phyloP scores from a whole-genome alignment of 306 rosid species.

The cucumber (Cucumis sativus) region Cucumber_9930_V3 NC_026661.2:9106001-9106500 shows the following conservation, averaged over 20 bases:
- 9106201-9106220: slow-evolving; percentile 74
- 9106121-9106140: slow-evolving; percentile 83
- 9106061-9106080: slow-evolving; percentile 66
- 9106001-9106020: slow-evolving; percentile 57
- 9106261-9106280: slow-evolving; percentile 58
- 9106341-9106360: slow-evolving; percentile 13
- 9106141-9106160: slow-evolving; percentile 60
- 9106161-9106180: slow-evolving; percentile 59
- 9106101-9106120: slow-evolving; percentile 55
- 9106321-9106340: slow-evolving; percentile 13
- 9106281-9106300: slow-evolving; percentile 52
- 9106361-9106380: slow-evolving; percentile 15
- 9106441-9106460: not conserved
- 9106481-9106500: slow-evolving; percentile 26
- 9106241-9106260: slow-evolving; percentile 50
- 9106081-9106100: slow-evolving; percentile 60
- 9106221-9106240: slow-evolving; percentile 35
- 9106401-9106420: not conserved
- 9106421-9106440: slow-evolving; percentile 21
- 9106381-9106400: slow-evolving; percentile 8
- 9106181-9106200: slow-evolving; percentile 58
- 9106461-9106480: slow-evolving; percentile 12
- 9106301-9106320: slow-evolving; percentile 30
- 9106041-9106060: slow-evolving; percentile 71
- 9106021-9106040: slow-evolving; percentile 61